Conservation (phyloP, 352 stramenopile species). For the Discostella stelligera region DNA sequence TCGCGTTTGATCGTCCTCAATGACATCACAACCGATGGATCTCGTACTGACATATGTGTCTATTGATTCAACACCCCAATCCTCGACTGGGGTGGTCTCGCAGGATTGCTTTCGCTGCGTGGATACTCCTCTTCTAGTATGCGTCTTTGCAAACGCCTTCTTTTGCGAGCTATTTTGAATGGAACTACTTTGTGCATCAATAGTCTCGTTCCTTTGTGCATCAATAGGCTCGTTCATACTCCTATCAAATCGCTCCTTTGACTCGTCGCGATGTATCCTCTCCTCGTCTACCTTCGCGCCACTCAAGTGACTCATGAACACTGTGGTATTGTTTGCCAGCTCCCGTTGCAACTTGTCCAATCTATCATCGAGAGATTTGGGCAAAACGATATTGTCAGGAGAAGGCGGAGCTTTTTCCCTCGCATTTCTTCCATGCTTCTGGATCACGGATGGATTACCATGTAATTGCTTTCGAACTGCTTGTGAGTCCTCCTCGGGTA, state of each 20-base stretch:
- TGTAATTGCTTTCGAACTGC: slow-evolving; percentile 17
- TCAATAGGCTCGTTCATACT: neutral
- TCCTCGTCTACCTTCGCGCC: neutral
- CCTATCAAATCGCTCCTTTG: neutral
- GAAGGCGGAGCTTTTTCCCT: neutral
- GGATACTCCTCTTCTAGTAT: neutral
- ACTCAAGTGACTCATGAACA: slow-evolving; percentile 13
- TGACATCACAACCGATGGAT: neutral
- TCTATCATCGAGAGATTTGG: slow-evolving; percentile 12
- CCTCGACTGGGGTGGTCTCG: neutral
- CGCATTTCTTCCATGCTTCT: neutral
- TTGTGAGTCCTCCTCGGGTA: slow-evolving; percentile 11
- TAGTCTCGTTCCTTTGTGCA: too few relatives aligned
- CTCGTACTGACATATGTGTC: slow-evolving; percentile 30
- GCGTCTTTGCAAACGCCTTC: neutral
- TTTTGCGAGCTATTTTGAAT: neutral
- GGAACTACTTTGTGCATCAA: too few relatives aligned
- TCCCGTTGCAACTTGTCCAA: slow-evolving; percentile 32
- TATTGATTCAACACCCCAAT: slow-evolving; percentile 4
- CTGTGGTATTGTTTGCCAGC: slow-evolving; percentile 5
- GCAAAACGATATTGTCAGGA: neutral
- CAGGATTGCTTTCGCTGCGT: neutral
- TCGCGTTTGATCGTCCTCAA: slow-evolving; percentile 15
- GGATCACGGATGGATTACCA: slow-evolving; percentile 15
- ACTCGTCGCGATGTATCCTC: neutral